Evolutionary conservation across 176 grass and related monocot species (phyloP).

Genomic region (Panicum miliaceum): DNA sequence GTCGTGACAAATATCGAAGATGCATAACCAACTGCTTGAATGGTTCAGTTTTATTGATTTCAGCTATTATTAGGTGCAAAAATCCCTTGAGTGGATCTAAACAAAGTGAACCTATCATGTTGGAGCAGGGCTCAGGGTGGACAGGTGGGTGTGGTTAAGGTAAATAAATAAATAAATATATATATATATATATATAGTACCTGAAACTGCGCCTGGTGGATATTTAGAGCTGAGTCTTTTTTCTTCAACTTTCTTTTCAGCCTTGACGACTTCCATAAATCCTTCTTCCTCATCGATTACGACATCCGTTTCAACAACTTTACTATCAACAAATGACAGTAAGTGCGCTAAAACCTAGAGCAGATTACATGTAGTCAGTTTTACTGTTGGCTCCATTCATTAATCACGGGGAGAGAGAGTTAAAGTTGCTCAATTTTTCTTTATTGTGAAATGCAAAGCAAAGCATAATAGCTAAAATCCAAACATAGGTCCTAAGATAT

Average conservation of each 20-base stretch:
- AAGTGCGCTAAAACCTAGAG: conserved; percentile 58
- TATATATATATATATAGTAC: conserved; percentile 30
- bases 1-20: neutral
- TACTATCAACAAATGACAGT: conserved; percentile 60
- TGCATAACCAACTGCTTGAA: neutral
- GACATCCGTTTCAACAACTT: conserved; percentile 33
- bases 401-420: neutral
- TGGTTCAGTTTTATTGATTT: neutral
- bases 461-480: neutral
- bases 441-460: neutral
- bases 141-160: neutral
- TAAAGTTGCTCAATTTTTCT: neutral
- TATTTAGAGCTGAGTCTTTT: conserved; percentile 21
- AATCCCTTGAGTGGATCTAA: neutral
- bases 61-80: neutral
- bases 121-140: neutral
- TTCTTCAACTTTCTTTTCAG: conserved; percentile 45
- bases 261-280: conserved; percentile 26
- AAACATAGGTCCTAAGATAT: neutral
- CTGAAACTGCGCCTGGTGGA: conserved; percentile 28
- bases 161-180: too few species aligned
- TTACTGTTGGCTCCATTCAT: neutral
- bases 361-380: conserved; percentile 5
- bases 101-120: neutral
- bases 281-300: conserved; percentile 47